Conservation (phyloP, 176 grass and related monocot genomes). For the Cenchrus purpureus region DNA sequence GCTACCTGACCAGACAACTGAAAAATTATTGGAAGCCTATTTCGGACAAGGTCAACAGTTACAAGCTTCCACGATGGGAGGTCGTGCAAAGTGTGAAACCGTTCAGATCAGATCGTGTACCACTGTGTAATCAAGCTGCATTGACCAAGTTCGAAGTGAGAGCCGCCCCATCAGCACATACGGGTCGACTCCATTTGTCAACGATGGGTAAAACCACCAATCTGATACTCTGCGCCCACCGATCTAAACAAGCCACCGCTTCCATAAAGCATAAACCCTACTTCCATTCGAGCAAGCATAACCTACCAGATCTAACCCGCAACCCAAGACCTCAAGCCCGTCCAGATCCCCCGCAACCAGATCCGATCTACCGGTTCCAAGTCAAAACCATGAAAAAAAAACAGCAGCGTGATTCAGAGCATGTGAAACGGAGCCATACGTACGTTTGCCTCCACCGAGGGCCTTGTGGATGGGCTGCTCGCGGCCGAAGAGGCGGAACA, state of each 20-base stretch:
- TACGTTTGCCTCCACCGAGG: constrained; percentile 93
- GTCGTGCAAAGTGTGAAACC: background rate
- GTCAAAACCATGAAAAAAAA: background rate
- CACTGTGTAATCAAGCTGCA: background rate
- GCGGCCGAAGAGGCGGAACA: constrained; percentile 90
- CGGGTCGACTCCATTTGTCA: no score
- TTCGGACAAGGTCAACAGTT: no score
- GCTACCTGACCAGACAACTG: background rate
- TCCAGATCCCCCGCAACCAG: constrained; percentile 31
- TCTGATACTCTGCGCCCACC: background rate
- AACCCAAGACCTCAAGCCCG: background rate
- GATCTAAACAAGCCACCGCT: background rate
- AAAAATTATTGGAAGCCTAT: no score
- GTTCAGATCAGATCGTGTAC: background rate
- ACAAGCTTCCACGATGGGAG: background rate
- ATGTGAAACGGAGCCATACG: constrained; percentile 45
- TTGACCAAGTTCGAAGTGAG: background rate
- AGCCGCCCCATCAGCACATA: background rate
- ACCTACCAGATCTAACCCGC: constrained; percentile 39
- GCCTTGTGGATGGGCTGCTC: constrained; percentile 79
- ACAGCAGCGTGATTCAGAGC: background rate
- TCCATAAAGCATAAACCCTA: background rate
- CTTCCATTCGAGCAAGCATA: background rate
- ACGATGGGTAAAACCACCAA: background rate
- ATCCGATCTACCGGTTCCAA: constrained; percentile 52